These are phyloP conservation scores for Yamadazyma jaroonii DNA, from an alignment of 1,139 yeast genomes.

Conservation along the genomic window DNA sequence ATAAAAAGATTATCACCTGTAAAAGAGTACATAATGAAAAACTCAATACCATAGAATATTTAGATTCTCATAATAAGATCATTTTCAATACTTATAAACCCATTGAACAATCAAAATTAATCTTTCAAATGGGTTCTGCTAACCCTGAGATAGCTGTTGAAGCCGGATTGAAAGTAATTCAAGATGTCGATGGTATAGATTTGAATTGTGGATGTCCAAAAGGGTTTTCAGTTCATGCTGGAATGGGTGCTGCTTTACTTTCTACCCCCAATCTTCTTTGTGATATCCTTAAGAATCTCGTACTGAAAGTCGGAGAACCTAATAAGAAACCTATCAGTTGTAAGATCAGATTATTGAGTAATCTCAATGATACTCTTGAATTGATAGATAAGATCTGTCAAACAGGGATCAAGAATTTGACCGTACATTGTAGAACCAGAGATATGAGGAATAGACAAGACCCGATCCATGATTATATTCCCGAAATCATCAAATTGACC, in stretches of 20 bases:
- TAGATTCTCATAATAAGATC: slow-evolving; percentile 34
- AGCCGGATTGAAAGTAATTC: slow-evolving; percentile 77
- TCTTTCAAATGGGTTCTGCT: slow-evolving; percentile 90
- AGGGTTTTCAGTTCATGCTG: slow-evolving; percentile 82
- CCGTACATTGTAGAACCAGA: slow-evolving; percentile 88
- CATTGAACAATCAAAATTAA: slow-evolving; percentile 59
- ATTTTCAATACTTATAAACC: slow-evolving; percentile 73
- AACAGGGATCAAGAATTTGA: slow-evolving; percentile 82
- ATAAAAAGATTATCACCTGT: slow-evolving; percentile 74
- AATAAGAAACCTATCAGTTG: slow-evolving; percentile 80
- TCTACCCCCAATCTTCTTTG: slow-evolving; percentile 77
- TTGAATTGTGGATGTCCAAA: slow-evolving; percentile 97
- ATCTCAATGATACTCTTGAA: slow-evolving; percentile 52
- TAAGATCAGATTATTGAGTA: slow-evolving; percentile 71
- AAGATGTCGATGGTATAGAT: slow-evolving; percentile 90
- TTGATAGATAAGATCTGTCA: slow-evolving; percentile 62
- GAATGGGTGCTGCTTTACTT: slow-evolving; percentile 95
- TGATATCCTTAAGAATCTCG: slow-evolving; percentile 63
- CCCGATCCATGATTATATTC: slow-evolving; percentile 68
- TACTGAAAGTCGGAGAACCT: slow-evolving; percentile 77
- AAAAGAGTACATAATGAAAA: slow-evolving; percentile 54
- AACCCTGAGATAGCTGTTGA: slow-evolving; percentile 79
- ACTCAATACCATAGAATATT: slow-evolving; percentile 60
- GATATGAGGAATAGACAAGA: slow-evolving; percentile 86
- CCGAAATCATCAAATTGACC: slow-evolving; percentile 61